Percentiles rank a stretch among this genome's conserved stretches.
phyloP scores from a whole-genome alignment of 768 basidiomycete species.

The Amanita brunnescens region DNA sequence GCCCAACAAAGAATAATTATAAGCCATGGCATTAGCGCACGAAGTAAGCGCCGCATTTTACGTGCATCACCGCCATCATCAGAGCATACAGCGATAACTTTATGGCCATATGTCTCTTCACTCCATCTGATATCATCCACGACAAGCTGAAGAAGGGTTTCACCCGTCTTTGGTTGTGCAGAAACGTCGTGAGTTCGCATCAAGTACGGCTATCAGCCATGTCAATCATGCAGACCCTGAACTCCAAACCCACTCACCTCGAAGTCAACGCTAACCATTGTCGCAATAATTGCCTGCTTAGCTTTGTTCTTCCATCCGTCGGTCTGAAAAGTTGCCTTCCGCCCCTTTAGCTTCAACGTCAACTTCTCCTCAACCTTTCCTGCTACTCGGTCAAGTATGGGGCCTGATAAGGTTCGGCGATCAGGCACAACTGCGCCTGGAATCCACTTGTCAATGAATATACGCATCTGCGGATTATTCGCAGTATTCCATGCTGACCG shows the following conservation, averaged over 20 bases:
- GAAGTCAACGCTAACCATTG: conserved; percentile 17
- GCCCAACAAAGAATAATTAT: no score
- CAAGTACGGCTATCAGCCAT: conserved; percentile 11
- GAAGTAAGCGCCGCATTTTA: conserved; percentile 13
- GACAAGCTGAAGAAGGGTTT: conserved; percentile 16
- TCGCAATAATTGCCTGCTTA: conserved; percentile 15
- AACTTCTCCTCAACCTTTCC: conserved; percentile 8
- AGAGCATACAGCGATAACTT: no score
- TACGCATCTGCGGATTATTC: conserved; percentile 11
- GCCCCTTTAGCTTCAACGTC: conserved; percentile 7
- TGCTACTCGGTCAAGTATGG: conserved; percentile 9
- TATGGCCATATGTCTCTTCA: no score
- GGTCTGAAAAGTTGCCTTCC: conserved; percentile 15
- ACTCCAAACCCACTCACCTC: conserved; percentile 13
- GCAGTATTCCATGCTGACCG: conserved; percentile 16
- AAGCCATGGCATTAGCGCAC: conserved; percentile 7
- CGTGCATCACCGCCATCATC: conserved; percentile 16
- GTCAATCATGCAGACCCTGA: background rate
- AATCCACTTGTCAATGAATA: conserved; percentile 17
- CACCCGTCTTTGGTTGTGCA: conserved; percentile 16
- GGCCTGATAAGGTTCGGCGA: conserved; percentile 12
- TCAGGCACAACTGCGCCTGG: conserved; percentile 14
- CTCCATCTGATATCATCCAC: no score
- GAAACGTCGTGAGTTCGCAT: conserved; percentile 16
- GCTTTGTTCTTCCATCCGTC: conserved; percentile 24